phyloP scores from a whole-genome alignment of 2,329 filamentous ascomycete genomes.

The Botrytis paeoniae region DNA sequence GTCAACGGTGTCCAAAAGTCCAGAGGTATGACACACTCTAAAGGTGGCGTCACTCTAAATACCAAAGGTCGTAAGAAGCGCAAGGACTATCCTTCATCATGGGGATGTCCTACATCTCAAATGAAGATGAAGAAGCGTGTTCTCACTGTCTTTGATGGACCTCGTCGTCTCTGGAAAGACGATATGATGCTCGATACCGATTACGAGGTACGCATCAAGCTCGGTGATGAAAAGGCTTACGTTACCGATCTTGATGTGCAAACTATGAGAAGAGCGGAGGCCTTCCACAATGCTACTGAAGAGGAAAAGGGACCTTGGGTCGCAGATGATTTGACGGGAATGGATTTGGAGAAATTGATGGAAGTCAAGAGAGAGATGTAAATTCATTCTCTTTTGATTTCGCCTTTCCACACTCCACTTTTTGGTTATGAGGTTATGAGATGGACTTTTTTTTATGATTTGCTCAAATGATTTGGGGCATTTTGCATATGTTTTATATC shows the following conservation, averaged over 20 bases:
- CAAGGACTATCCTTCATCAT: conserved; percentile 88
- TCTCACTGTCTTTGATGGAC: conserved; percentile 86
- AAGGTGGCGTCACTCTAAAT: conserved; percentile 62
- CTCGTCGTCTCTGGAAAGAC: conserved; percentile 87
- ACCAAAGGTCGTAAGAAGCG: conserved; percentile 79
- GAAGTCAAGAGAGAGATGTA: conserved; percentile 39
- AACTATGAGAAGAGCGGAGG: conserved; percentile 84
- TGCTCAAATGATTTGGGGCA: neutral
- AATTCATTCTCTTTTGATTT: conserved; percentile 15
- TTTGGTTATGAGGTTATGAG: conserved; percentile 10
- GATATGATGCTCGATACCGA: conserved; percentile 98
- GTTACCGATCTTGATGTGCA: conserved; percentile 92
- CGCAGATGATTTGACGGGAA: conserved; percentile 64
- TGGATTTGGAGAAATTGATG: conserved; percentile 60
- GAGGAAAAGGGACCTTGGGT: conserved; percentile 88
- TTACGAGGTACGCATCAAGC: conserved; percentile 84
- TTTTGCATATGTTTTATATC: conserved; percentile 13
- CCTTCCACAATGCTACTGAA: conserved; percentile 72
- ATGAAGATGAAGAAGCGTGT: conserved; percentile 99
- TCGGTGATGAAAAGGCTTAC: conserved; percentile 62
- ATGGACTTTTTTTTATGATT: conserved; percentile 11
- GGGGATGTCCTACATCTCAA: conserved; percentile 87
- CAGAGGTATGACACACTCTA: conserved; percentile 73
- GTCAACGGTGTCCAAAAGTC: conserved; percentile 60
- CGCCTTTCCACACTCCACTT: neutral